A percentile compares a stretch with the other conserved stretches of the same genome.
Evolutionary conservation across 345 rosid genomes (phyloP).

Genomic region (Excoecaria cochinchinensis): DNA sequence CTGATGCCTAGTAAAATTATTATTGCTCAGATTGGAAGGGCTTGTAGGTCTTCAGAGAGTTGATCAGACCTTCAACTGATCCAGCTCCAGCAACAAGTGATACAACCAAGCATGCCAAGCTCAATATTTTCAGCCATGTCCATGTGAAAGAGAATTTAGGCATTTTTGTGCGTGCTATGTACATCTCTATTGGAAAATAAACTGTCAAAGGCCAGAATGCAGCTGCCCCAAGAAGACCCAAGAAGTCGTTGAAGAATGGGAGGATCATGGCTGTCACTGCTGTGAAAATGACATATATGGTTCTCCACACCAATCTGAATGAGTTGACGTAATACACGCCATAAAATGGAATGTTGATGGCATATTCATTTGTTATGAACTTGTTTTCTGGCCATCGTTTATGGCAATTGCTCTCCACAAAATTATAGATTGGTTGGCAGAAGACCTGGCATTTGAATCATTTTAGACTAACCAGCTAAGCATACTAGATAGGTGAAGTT

Average conservation of each 20-base stretch:
- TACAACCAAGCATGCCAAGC: constrained; percentile 53
- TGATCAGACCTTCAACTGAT: constrained; percentile 62
- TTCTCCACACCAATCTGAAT: constrained; percentile 77
- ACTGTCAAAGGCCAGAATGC: constrained; percentile 88
- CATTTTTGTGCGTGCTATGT: constrained; percentile 54
- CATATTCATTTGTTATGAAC: constrained; percentile 54
- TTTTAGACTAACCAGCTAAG: background rate
- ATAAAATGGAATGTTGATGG: constrained; percentile 33
- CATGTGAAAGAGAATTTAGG: constrained; percentile 56
- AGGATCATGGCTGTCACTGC: constrained; percentile 72
- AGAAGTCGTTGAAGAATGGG: constrained; percentile 85
- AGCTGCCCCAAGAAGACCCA: constrained; percentile 76
- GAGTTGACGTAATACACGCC: constrained; percentile 50
- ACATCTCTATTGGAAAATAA: constrained; percentile 82
- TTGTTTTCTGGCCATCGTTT: constrained; percentile 59
- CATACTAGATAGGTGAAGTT: background rate
- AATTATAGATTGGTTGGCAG: constrained; percentile 63
- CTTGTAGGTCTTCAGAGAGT: constrained; percentile 55
- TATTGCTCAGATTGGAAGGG: constrained; percentile 45
- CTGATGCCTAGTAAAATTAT: background rate
- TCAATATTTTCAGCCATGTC: constrained; percentile 61
- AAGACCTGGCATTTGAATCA: constrained; percentile 47
- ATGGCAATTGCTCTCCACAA: constrained; percentile 50
- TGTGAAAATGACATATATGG: constrained; percentile 56
- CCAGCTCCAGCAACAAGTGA: constrained; percentile 69